Evolutionary conservation across 1,284 basidiomycete genomes (phyloP), one percentile per base, ranked within the genome.

Genomic region (Mycosarcoma maydis): DNA sequence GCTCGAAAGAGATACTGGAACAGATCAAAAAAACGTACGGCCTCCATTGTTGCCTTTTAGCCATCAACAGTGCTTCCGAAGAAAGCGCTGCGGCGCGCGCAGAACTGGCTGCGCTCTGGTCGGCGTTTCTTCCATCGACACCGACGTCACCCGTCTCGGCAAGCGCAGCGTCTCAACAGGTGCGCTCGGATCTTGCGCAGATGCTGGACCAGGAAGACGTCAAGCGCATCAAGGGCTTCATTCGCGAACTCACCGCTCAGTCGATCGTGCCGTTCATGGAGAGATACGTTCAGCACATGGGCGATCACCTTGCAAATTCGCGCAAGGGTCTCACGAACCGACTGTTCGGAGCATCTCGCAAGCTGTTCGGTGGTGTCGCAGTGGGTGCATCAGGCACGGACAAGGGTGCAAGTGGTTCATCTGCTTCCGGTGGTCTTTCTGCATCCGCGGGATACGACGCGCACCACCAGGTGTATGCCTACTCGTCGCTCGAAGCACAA

Each of bases 251-350:
- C 71, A 87, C 93, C 2, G 89, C 90, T 4, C 92, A 93, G 87
- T 94, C 90, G 74, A 84, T 98, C 30, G 84, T 98, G 4, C 95
- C 95, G 0, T 97, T 91, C 90, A 94, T 98, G 92, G 95, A 98
- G 83, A 90, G 90, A 72, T 90, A 89, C 76, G 90, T 96, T 1
- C 80, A 93, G 41, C 92, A 96, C 58, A 96, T 93, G 91, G 96
- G 96, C 80, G 95, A 98, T 84, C 87, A 76, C 86, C 94, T 91
- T 77, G 88, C 90, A 17, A 90, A 91, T 16, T 92, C 90, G 20
- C 87, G 92, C 43, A 86, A 92, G 30, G 86, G 96, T 11, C 89
- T 97, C 20, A 96, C 95, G 3, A 90, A 93, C 34, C 87, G 93
- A 29, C 83, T 98, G 3, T 75, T 80, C 20, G 78, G 80, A 20